phyloP scores from a whole-genome alignment of 352 stramenopile species.

The Pythium diclinum region DNA sequence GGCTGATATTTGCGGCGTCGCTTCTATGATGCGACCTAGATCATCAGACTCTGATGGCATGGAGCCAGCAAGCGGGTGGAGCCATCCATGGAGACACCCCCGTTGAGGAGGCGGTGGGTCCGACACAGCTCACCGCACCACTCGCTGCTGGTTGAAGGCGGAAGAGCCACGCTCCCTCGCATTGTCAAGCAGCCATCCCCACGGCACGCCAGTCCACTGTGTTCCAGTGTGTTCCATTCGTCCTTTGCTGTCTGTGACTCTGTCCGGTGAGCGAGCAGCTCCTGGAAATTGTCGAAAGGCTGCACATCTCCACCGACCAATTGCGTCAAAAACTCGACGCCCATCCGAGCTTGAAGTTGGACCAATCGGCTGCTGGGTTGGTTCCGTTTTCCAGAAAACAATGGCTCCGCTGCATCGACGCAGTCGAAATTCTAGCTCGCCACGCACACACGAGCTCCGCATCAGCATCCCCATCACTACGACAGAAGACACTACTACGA shows the following conservation, averaged over 20 bases:
- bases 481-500: background rate
- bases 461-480: background rate
- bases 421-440: constrained; percentile 12
- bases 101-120: too few species aligned
- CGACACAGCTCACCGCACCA: too few species aligned
- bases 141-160: constrained; percentile 7
- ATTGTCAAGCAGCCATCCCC: background rate
- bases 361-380: background rate
- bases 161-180: constrained; percentile 7
- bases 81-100: background rate
- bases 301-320: background rate
- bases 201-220: too few species aligned
- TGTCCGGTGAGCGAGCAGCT: background rate
- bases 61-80: too few species aligned
- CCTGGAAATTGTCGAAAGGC: background rate
- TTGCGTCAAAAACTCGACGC: constrained; percentile 6
- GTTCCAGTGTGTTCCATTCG: background rate
- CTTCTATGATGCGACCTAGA: constrained; percentile 6
- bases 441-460: background rate
- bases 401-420: background rate
- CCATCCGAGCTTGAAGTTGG: constrained; percentile 5
- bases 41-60: background rate
- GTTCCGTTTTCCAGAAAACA: background rate
- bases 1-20: background rate
- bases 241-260: background rate